Percentiles rank a stretch among this genome's conserved stretches.
These are phyloP conservation scores for Nissolia schottii DNA, from an alignment of 306 rosid species.

Conservation along the genomic window DNA sequence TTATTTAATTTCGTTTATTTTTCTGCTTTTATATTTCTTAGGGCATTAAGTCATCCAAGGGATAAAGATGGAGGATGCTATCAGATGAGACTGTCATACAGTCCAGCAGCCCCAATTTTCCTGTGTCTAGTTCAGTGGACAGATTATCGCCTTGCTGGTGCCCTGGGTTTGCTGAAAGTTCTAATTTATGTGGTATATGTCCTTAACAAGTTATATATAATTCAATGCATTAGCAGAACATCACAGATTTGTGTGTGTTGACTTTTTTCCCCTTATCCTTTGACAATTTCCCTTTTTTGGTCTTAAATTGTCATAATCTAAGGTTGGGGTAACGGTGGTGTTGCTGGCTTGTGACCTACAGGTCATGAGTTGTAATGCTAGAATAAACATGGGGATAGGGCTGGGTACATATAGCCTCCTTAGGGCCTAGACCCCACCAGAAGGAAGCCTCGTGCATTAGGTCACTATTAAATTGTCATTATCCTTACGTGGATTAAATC, in stretches of 20 bases:
- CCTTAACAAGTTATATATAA: neutral
- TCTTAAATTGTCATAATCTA: neutral
- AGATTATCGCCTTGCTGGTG: constrained; percentile 81
- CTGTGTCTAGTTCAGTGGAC: constrained; percentile 91
- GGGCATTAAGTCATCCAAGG: constrained; percentile 78
- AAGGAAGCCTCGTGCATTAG: too few species aligned
- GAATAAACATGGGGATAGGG: too few species aligned
- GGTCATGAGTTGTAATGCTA: too few species aligned
- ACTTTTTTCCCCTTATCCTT: neutral
- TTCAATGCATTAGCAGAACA: neutral
- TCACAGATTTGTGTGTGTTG: neutral
- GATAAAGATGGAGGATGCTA: constrained; percentile 77
- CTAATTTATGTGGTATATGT: constrained; percentile 66
- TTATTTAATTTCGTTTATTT: neutral
- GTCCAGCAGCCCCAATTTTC: constrained; percentile 63
- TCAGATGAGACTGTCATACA: constrained; percentile 87
- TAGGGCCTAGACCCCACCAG: too few species aligned
- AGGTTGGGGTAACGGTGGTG: too few species aligned
- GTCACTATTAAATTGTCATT: neutral
- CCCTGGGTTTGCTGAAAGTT: constrained; percentile 78
- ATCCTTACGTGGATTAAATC: neutral
- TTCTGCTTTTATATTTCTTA: constrained; percentile 6
- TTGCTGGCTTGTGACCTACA: too few species aligned
- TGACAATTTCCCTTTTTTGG: neutral
- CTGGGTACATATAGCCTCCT: too few species aligned